Percentiles rank a stretch among this genome's conserved stretches.
Evolutionary conservation across 2,329 filamentous ascomycete species (phyloP).

Genomic region (Botryosphaeria dothidea): DNA sequence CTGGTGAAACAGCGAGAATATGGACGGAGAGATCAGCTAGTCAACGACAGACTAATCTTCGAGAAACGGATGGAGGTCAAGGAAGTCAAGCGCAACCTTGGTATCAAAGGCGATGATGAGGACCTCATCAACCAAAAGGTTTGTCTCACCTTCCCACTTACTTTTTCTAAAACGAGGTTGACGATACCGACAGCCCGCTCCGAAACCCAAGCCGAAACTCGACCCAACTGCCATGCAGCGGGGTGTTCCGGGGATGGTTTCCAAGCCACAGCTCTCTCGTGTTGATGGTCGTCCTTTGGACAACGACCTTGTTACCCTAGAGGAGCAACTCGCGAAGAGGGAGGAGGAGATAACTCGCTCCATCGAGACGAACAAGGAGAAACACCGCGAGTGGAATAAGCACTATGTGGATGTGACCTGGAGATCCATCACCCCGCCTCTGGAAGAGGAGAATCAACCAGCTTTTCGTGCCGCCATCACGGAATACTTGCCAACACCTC

Average conservation of each 20-base stretch:
- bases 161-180: conserved; percentile 22
- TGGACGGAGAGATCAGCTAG: conserved; percentile 74
- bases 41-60: conserved; percentile 75
- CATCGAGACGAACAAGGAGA: conserved; percentile 82
- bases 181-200: conserved; percentile 33
- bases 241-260: conserved; percentile 61
- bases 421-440: conserved; percentile 77
- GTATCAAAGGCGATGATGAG: conserved; percentile 90
- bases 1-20: conserved; percentile 79
- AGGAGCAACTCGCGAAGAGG: conserved; percentile 77
- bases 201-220: conserved; percentile 58
- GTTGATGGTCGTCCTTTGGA: conserved; percentile 69
- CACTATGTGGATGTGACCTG: conserved; percentile 86
- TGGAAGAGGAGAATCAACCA: conserved; percentile 50
- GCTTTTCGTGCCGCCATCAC: conserved; percentile 42
- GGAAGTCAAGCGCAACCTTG: conserved; percentile 82
- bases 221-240: conserved; percentile 61
- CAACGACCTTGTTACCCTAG: conserved; percentile 73
- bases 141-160: conserved; percentile 35
- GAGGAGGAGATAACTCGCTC: conserved; percentile 78
- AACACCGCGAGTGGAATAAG: conserved; percentile 89
- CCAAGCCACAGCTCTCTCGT: conserved; percentile 51
- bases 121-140: conserved; percentile 91
- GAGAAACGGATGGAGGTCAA: conserved; percentile 80
- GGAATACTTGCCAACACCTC: conserved; percentile 48